These are phyloP conservation scores for Ogataea nakhonphanomensis DNA, from an alignment of 805 yeast species.

Conservation along the genomic window DNA sequence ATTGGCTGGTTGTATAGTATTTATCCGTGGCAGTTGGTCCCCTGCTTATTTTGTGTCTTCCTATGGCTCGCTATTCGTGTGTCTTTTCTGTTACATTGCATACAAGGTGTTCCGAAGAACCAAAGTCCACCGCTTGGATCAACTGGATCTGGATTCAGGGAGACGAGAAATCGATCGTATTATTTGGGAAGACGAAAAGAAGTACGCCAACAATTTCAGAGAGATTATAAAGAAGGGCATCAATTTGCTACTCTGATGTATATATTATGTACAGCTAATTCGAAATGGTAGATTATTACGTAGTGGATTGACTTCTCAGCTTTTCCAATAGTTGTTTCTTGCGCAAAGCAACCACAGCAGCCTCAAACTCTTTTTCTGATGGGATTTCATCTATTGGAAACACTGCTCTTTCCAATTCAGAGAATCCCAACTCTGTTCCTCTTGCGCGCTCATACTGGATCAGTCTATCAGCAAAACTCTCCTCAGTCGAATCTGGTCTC, in stretches of 20 bases:
- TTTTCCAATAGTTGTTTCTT: constrained; percentile 42
- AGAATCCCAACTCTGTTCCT: too few relatives aligned
- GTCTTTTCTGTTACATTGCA: constrained; percentile 40
- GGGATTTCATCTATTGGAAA: constrained; percentile 32
- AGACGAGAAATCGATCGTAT: constrained; percentile 78
- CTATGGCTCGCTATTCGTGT: constrained; percentile 49
- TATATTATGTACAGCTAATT: background rate
- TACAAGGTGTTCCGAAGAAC: constrained; percentile 61
- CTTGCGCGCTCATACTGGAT: background rate
- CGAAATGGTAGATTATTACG: background rate
- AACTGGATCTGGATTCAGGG: constrained; percentile 79
- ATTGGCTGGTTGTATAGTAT: constrained; percentile 51
- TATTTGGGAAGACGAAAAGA: constrained; percentile 72
- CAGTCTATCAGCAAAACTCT: too few relatives aligned
- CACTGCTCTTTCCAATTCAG: background rate
- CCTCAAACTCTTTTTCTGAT: constrained; percentile 37
- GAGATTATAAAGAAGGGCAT: constrained; percentile 29
- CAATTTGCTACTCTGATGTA: constrained; percentile 10
- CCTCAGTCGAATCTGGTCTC: too few relatives aligned
- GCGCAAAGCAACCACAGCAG: constrained; percentile 43
- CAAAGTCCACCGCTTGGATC: constrained; percentile 62
- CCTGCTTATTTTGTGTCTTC: constrained; percentile 48
- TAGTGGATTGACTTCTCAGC: constrained; percentile 24
- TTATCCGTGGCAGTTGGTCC: constrained; percentile 47
- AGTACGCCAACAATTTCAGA: constrained; percentile 31